Base-by-base conservation (phyloP, 2,329 filamentous ascomycete species). In the Fonsecaea monophora region DNA sequence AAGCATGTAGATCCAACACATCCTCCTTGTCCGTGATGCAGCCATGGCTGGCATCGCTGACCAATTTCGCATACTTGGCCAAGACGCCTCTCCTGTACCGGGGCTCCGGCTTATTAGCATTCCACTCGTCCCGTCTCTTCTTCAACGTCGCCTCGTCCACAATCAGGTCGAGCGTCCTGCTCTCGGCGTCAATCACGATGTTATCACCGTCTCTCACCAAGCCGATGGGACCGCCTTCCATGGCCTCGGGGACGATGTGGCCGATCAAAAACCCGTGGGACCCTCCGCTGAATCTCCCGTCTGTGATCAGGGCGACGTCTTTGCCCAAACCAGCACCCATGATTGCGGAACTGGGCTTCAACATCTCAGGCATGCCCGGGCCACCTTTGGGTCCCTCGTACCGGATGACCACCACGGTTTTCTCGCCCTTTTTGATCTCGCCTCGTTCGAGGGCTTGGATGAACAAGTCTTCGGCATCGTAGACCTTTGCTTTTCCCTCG, bases 221-320 rank as follows among this genome's bases (percentile, higher is more conserved):
- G 13, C 87, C 92, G 69, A 96, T 95, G 1, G 92, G 92, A 0
- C 92, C 92, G 58, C 92, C 92, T 71, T 91, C 91, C 76, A 92
- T 89, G 8, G 92, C 92, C 81, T 96, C 92, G 32, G 92, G 92
- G 48, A 94, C 92, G 69, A 96, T 90, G 79, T 95, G 92, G 1
- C 92, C 92, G 74, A 95, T 94, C 72, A 95, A 82, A 85, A 95
- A 95, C 45, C 92, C 92, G 84, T 95, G 92, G 68, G 87, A 90
- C 60, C 91, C 92, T 65, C 92, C 92, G 8, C 87, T 90, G 83
- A 92, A 94, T 45, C 91, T 87, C 0, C 89, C 89, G 73, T 92
- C 90, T 0, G 90, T 92, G 77, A 92, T 89, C 42, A 92, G 81
- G 3, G 90, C 90, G 25, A 89, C 86, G 69, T 91, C 89, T 65